Evolutionary conservation across 1,284 basidiomycete genomes (phyloP).

Genomic region (Papiliotrema flavescens): DNA sequence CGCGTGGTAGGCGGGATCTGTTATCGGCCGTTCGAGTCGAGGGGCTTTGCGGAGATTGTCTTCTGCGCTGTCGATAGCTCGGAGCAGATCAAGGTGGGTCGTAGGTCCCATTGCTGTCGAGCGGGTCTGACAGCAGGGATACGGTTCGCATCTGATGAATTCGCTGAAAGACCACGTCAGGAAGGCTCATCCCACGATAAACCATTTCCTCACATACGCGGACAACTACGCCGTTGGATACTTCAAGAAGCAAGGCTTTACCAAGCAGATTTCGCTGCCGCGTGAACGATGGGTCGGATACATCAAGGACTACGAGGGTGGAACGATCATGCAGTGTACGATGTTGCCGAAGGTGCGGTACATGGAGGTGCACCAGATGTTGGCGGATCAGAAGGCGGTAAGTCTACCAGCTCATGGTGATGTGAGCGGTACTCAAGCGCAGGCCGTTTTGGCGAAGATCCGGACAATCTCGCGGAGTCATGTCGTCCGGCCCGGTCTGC

Average conservation of each 20-base stretch:
- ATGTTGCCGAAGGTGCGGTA: constrained; percentile 91
- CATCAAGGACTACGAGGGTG: constrained; percentile 99
- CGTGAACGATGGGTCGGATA: constrained; percentile 95
- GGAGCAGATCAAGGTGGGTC: constrained; percentile 88
- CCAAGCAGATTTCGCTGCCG: constrained; percentile 90
- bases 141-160: constrained; percentile 98
- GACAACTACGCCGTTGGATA: constrained; percentile 99
- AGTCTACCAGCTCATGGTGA: constrained; percentile 12
- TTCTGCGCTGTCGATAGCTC: constrained; percentile 97
- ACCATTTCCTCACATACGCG: constrained; percentile 95
- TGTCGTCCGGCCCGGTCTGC: constrained; percentile 76
- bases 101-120: background rate
- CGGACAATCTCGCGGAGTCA: constrained; percentile 82
- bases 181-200: constrained; percentile 71
- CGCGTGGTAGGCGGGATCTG: constrained; percentile 98
- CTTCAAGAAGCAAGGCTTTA: constrained; percentile 98
- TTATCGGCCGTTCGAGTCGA: constrained; percentile 90
- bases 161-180: constrained; percentile 94
- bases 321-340: constrained; percentile 99
- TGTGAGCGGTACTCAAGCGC: background rate
- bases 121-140: constrained; percentile 61
- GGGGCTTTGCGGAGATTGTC: constrained; percentile 96
- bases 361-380: constrained; percentile 72
- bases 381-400: constrained; percentile 77
- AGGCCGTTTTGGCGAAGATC: constrained; percentile 83